A percentile compares a stretch with the other conserved stretches of the same genome.
Conservation (phyloP, 441 rosid genomes). For the Metrosideros polymorpha region DNA sequence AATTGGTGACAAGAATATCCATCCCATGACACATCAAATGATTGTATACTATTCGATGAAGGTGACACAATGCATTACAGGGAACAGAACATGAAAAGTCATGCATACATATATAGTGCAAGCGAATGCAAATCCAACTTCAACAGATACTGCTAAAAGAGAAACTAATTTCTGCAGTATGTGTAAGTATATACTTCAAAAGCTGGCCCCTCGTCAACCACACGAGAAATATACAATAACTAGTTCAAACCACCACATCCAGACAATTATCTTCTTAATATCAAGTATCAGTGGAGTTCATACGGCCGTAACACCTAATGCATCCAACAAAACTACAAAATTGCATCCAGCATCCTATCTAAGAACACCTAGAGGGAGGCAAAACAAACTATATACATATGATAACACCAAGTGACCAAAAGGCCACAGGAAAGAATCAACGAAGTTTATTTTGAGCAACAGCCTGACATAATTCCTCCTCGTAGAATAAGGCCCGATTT, state of each 20-base stretch:
- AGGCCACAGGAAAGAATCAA: conserved; percentile 23
- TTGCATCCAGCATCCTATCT: conserved; percentile 39
- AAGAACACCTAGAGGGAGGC: conserved; percentile 14
- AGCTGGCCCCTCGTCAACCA: conserved; percentile 15
- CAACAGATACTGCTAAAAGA: background rate
- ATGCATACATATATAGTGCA: background rate
- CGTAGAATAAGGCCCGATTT: conserved; percentile 75
- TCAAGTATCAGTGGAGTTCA: conserved; percentile 15
- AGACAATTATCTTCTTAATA: conserved; percentile 5
- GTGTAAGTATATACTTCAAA: background rate
- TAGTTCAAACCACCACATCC: conserved; percentile 22
- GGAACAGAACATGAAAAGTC: background rate
- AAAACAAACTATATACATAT: conserved; percentile 36
- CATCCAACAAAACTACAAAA: conserved; percentile 56
- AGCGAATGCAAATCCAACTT: background rate
- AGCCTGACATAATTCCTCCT: conserved; percentile 94
- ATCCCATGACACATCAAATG: background rate
- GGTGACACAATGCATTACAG: background rate
- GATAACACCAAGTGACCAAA: background rate
- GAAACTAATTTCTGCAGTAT: background rate
- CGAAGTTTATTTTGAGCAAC: conserved; percentile 92
- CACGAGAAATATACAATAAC: conserved; percentile 36
- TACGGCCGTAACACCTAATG: conserved; percentile 10
- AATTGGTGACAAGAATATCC: background rate
- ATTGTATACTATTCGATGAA: background rate